Percentiles rank a stretch among this genome's conserved stretches.
Conservation (phyloP, 345 rosid genomes). For the Raphanus raphanistrum region DNA sequence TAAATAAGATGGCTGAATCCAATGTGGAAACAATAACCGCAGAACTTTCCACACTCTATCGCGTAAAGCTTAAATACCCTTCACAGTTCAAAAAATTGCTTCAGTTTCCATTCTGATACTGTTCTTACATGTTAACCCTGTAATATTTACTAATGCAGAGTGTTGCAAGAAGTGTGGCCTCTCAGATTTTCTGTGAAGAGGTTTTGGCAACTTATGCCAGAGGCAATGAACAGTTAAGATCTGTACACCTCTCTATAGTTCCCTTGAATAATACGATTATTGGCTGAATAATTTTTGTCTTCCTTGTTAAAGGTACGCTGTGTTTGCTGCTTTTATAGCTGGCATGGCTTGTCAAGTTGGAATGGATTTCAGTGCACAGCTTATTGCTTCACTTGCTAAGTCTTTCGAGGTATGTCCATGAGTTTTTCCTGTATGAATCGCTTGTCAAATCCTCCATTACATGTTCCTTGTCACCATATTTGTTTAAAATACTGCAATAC, state of each 20-base stretch:
- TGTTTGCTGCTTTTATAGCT: constrained; percentile 88
- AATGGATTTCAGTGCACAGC: constrained; percentile 82
- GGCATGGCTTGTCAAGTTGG: constrained; percentile 89
- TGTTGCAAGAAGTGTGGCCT: constrained; percentile 57
- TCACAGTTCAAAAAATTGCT: not conserved
- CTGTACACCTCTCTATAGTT: constrained; percentile 19
- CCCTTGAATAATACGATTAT: not conserved
- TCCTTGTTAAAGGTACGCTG: constrained; percentile 62
- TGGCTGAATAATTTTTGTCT: not conserved
- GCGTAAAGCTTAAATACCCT: constrained; percentile 48
- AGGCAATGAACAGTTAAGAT: constrained; percentile 86
- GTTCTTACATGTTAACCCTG: constrained; percentile 14
- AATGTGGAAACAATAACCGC: constrained; percentile 83
- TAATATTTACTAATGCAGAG: constrained; percentile 49
- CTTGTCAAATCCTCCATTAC: not conserved
- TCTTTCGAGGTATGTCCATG: constrained; percentile 62
- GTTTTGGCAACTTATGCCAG: constrained; percentile 75
- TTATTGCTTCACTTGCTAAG: constrained; percentile 75
- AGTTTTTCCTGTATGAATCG: constrained; percentile 2
- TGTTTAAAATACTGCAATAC: not conserved
- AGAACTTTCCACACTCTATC: constrained; percentile 65
- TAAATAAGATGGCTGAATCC: constrained; percentile 80
- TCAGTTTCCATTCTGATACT: not conserved
- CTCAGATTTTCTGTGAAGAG: constrained; percentile 75
- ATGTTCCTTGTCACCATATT: constrained; percentile 7